These are phyloP conservation scores for Pseudogymnoascus sp. DNA, from an alignment of 2,329 filamentous ascomycete genomes.

Conservation along the genomic window DNA sequence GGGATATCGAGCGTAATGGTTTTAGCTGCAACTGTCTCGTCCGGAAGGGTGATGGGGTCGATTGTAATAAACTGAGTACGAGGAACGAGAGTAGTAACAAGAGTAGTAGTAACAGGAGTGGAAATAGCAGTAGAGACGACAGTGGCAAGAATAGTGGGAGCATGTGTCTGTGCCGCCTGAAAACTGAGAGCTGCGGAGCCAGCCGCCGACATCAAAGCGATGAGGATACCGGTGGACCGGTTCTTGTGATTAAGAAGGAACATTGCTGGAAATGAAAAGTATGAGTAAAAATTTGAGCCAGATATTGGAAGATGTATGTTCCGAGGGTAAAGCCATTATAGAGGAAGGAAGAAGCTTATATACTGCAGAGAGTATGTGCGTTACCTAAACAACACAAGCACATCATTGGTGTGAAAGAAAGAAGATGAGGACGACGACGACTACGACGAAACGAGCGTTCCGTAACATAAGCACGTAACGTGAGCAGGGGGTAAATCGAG, in stretches of 20 bases:
- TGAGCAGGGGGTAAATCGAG: not conserved
- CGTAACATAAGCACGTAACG: not conserved
- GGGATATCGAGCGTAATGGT: slow-evolving; percentile 30
- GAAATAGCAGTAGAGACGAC: not conserved
- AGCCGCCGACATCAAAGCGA: not conserved
- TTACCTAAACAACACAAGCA: not conserved
- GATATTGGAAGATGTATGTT: not conserved
- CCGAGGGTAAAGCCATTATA: not conserved
- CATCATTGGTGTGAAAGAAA: not conserved
- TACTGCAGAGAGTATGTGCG: not conserved
- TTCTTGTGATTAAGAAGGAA: not conserved
- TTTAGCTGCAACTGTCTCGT: slow-evolving; percentile 24
- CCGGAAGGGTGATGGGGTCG: slow-evolving; percentile 24
- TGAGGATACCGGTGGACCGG: not conserved
- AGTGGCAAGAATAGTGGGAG: not conserved
- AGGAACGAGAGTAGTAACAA: not conserved
- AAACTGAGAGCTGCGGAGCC: too few species aligned
- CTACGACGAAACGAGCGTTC: not conserved
- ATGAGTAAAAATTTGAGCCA: not conserved
- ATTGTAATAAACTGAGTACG: slow-evolving; percentile 26
- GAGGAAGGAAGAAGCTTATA: not conserved
- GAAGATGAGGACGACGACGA: not conserved
- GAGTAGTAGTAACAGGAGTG: not conserved
- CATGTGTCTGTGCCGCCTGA: too few species aligned
- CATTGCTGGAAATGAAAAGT: not conserved